Base-by-base conservation (phyloP, 202 grass and related monocot species). In the Schoenoplectus triqueter region DNA sequence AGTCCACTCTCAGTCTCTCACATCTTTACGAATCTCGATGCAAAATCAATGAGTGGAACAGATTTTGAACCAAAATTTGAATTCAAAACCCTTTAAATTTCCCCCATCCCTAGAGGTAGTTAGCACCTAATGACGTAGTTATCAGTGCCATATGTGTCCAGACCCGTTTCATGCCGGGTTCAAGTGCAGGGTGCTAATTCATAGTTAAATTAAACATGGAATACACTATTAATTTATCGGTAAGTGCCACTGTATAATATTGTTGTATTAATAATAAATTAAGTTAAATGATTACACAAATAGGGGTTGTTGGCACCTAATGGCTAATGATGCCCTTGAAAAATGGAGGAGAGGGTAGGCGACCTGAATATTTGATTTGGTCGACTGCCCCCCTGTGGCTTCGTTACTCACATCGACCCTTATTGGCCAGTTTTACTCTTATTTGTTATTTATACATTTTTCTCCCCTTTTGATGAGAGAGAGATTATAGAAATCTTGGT, bases 221-320 rank as follows among this genome's bases (percentile, higher is more conserved):
- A 31, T 31, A 31, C 31, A 31, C 31, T 31, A 31, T 31, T 31
- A 31, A 31, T 31, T 31, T 31, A 31, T 31, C 31, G 8, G 9
- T 61, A 15, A 61, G 3, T 17, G 45, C 14, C 57, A 61, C 31
- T 31, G 31, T 31, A 4, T 18, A 18, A 3, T 17, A 18, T 61
- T 61, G n/a, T 5, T n/a, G 6, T 61, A 5, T 5, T 0, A 18
- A 2, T 17, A 18, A n/a, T n/a, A 61, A 61, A 5, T 61, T 17
- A 61, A 31, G 31, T 61, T 61, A 17, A 61, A 18, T 2, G 1
- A 82, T 22, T 69, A 66, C 61, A 69, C 22, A 67, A 67, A 17
- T 67, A 82, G 66, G 17, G 63, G 40, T 69, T 1, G 80, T 82
- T 82, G 8, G 40, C 66, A 82, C 80, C 80, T 82, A 69, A 82